Evolutionary conservation across 2,329 filamentous ascomycete species (phyloP).

Genomic region (Aspergillus persii): DNA sequence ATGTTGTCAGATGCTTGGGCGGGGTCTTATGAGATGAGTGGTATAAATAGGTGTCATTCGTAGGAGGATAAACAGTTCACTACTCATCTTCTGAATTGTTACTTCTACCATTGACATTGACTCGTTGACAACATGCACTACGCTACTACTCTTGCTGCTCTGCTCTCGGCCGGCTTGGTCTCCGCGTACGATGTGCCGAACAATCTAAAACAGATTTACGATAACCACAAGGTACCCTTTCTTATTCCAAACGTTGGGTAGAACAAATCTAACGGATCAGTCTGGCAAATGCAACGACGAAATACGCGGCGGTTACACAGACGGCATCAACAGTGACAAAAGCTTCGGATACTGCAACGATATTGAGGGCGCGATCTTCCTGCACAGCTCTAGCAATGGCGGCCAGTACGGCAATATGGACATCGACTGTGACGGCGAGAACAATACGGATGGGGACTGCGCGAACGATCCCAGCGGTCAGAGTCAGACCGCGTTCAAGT

Average conservation of each 20-base stretch:
- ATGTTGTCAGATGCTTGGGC: neutral
- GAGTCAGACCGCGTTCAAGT: constrained; percentile 49
- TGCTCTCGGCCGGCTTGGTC: neutral
- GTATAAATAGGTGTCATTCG: neutral
- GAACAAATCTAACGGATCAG: neutral
- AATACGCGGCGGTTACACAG: constrained; percentile 20
- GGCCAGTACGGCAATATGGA: constrained; percentile 54
- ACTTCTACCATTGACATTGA: neutral
- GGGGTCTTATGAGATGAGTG: neutral
- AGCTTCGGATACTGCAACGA: constrained; percentile 50
- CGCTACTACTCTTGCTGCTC: neutral
- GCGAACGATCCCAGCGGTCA: constrained; percentile 40
- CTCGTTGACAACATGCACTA: neutral
- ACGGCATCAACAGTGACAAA: constrained; percentile 12
- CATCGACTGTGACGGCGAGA: constrained; percentile 57
- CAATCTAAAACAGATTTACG: constrained; percentile 20
- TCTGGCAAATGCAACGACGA: constrained; percentile 18
- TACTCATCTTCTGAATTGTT: too few species aligned
- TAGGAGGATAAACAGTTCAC: too few species aligned
- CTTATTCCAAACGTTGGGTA: neutral
- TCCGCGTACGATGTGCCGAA: constrained; percentile 16
- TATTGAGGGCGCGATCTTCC: constrained; percentile 49
- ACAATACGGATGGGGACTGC: constrained; percentile 48
- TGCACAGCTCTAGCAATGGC: constrained; percentile 43
- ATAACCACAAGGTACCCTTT: constrained; percentile 17